Evolutionary conservation across 2,329 filamentous ascomycete genomes (phyloP).

Genomic region (Ophiostoma sp.): DNA sequence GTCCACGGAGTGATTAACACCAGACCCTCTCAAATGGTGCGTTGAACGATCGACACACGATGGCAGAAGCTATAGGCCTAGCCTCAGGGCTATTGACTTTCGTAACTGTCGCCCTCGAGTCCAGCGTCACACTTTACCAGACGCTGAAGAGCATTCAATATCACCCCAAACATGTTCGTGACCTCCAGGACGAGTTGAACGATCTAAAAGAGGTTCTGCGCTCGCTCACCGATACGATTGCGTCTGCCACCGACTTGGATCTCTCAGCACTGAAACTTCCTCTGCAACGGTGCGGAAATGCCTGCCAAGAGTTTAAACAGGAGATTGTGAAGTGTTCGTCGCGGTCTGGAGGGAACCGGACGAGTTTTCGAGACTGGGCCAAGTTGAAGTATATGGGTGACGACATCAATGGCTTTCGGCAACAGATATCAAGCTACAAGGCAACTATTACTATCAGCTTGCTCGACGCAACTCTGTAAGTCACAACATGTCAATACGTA

Average conservation of each 20-base stretch:
- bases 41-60: slow-evolving; percentile 7
- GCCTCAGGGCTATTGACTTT: slow-evolving; percentile 13
- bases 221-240: slow-evolving; percentile 11
- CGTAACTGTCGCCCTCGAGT: slow-evolving; percentile 5
- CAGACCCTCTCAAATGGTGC: slow-evolving; percentile 1
- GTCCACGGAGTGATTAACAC: neutral
- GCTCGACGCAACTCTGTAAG: slow-evolving; percentile 8
- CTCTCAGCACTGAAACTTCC: slow-evolving; percentile 6
- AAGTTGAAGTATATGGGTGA: slow-evolving; percentile 17
- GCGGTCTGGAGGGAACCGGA: slow-evolving; percentile 6
- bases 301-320: slow-evolving; percentile 9
- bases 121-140: neutral
- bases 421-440: slow-evolving; percentile 16
- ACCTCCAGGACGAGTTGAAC: neutral
- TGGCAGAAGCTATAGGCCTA: slow-evolving; percentile 7
- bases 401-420: slow-evolving; percentile 13
- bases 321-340: slow-evolving; percentile 11
- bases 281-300: neutral
- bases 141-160: slow-evolving; percentile 14
- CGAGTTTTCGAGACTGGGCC: slow-evolving; percentile 16
- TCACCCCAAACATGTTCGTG: slow-evolving; percentile 1
- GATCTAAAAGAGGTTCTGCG: neutral
- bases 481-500: neutral
- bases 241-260: slow-evolving; percentile 5
- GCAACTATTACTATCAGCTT: slow-evolving; percentile 6